phyloP scores from a whole-genome alignment of 768 basidiomycete species.

The Guyanaporus albipodus region DNA sequence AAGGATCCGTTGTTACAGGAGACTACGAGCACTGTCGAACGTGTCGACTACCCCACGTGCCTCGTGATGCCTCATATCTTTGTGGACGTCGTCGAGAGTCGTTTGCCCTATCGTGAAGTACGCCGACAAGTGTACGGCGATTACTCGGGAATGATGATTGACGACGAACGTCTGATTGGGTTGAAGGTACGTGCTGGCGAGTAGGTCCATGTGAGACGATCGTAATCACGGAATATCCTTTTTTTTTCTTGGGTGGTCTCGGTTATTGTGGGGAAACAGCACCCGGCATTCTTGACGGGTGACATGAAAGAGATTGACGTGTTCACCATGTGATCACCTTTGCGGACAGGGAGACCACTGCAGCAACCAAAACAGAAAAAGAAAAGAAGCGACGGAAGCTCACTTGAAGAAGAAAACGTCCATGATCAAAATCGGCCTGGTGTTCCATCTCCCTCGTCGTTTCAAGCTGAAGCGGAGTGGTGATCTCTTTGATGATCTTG shows the following conservation, averaged over 20 bases:
- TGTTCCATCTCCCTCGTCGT: too few relatives aligned
- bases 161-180: constrained; percentile 39
- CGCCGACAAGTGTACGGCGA: constrained; percentile 18
- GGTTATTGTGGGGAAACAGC: constrained; percentile 8
- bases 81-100: constrained; percentile 21
- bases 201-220: not conserved
- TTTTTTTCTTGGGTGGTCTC: too few relatives aligned
- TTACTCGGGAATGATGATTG: constrained; percentile 42
- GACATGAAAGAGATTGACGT: constrained; percentile 35
- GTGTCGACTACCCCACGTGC: constrained; percentile 10
- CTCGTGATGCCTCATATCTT: constrained; percentile 23
- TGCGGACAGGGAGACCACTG: too few relatives aligned
- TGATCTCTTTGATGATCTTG: too few relatives aligned
- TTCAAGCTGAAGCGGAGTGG: too few relatives aligned
- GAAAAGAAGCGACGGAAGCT: too few relatives aligned
- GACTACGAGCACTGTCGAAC: not conserved
- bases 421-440: too few relatives aligned
- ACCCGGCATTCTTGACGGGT: constrained; percentile 26
- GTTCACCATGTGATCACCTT: constrained; percentile 31
- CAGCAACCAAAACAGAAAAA: too few relatives aligned
- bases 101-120: constrained; percentile 32
- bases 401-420: too few relatives aligned
- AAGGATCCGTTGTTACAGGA: not conserved
- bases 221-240: not conserved
- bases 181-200: constrained; percentile 32